Conservation (phyloP, 1,284 basidiomycete species). For the Bjerkandera adusta region DNA sequence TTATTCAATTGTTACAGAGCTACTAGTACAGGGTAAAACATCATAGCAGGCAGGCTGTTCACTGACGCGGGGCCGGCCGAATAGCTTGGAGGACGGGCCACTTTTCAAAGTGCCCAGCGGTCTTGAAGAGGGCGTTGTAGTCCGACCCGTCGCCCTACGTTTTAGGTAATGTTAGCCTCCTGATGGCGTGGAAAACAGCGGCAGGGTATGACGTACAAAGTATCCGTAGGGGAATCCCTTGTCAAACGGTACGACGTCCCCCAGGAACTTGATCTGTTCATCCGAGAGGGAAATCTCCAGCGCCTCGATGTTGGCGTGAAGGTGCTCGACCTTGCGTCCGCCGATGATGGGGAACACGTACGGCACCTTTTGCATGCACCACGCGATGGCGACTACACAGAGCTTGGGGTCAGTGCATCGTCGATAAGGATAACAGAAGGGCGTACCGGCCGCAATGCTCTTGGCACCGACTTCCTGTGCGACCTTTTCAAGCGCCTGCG, state of each 20-base stretch:
- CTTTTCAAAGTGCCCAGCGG: slow-evolving; percentile 19
- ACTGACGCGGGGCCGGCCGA: too few relatives aligned
- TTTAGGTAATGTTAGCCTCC: background rate
- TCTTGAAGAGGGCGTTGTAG: slow-evolving; percentile 13
- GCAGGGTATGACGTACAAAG: slow-evolving; percentile 13
- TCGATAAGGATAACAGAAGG: background rate
- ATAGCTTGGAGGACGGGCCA: slow-evolving; percentile 19
- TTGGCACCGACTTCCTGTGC: slow-evolving; percentile 3
- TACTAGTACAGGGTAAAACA: too few relatives aligned
- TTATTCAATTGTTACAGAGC: too few relatives aligned
- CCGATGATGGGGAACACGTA: slow-evolving; percentile 26
- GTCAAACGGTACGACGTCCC: slow-evolving; percentile 18
- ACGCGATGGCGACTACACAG: slow-evolving; percentile 24
- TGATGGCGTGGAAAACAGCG: background rate
- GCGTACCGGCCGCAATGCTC: slow-evolving; percentile 2
- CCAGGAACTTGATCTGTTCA: slow-evolving; percentile 22
- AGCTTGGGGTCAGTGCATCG: background rate
- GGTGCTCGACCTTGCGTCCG: slow-evolving; percentile 26
- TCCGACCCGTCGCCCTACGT: slow-evolving; percentile 19
- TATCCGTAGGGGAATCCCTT: slow-evolving; percentile 20
- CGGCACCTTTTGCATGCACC: slow-evolving; percentile 25
- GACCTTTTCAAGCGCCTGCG: slow-evolving; percentile 4
- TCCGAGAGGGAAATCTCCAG: slow-evolving; percentile 21
- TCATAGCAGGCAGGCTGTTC: too few relatives aligned
- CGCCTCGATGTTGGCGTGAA: slow-evolving; percentile 21